Base-by-base conservation (phyloP, 2,329 filamentous ascomycete species). In the Colletotrichum trifolii region DNA sequence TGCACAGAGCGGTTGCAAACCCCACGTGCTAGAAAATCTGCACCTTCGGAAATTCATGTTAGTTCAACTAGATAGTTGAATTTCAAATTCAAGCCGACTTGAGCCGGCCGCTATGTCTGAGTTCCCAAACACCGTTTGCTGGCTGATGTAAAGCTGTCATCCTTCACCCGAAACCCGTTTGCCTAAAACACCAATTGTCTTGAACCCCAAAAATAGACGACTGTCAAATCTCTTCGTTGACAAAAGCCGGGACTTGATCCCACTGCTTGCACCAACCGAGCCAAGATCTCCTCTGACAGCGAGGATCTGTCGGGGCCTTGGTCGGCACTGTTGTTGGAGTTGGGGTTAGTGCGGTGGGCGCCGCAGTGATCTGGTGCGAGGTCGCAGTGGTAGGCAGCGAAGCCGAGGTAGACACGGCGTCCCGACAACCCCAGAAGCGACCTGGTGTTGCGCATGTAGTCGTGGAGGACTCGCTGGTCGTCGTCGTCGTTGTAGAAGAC, bases 341-440 rank as follows among this genome's bases (percentile, higher is more conserved):
- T 4, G 69, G 67, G 2, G 75, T 75, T 4, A 79, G 73, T 8
- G 71, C 66, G 2, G 75, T 75, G 5, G 79, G 73, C 6, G 71
- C 69, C n/a, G 71, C 67, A 2, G 75, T 76, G 40, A 75, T 73
- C 1, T 71, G 67, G 10, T 73, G 73, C 3, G 66, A 60, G 1
- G 75, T 71, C 2, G 70, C 48, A 2, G 70, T 8, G 13, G 40
- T 49, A 39, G 54, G 60, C 8, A 64, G 12, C 9, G 61, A 43
- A 13, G 54, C 54, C 34, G 71, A 70, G 25, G 73, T 73, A 3
- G 78, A 74, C 2, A 74, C 72, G 15, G 75, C 60, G 71, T 84
- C 78, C 68, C 78, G 74, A 69, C 86, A 88, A 5, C 86, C 86
- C 82, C 84, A 87, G 72, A 88, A 85, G 49, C 78, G 73, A 4